Evolutionary conservation across 192 early-diverging fungal species (phyloP).

Genomic region (Gamsiella multidivaricata): DNA sequence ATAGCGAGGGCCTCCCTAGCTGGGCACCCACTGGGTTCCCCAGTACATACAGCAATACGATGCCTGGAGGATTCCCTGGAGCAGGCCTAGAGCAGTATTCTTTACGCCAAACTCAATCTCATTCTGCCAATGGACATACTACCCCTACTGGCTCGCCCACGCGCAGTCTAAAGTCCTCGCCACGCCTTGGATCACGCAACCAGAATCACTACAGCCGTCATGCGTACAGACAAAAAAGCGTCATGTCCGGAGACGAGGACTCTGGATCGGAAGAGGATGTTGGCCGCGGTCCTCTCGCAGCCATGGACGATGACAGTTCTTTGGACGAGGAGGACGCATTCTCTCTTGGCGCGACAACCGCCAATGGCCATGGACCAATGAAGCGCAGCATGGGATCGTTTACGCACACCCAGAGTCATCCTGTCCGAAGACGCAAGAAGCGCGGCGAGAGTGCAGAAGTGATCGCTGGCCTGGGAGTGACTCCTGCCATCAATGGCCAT

Average conservation of each 20-base stretch:
- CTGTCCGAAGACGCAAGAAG: constrained; percentile 50
- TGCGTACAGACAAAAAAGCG: constrained; percentile 42
- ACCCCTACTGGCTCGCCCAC: constrained; percentile 44
- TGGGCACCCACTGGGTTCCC: constrained; percentile 55
- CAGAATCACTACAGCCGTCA: constrained; percentile 30
- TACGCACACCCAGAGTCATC: constrained; percentile 8
- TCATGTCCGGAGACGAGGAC: constrained; percentile 50
- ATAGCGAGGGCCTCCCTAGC: constrained; percentile 49
- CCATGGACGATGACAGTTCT: constrained; percentile 48
- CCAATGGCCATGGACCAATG: constrained; percentile 41
- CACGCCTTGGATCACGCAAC: constrained; percentile 25
- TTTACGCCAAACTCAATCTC: constrained; percentile 31
- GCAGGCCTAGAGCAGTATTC: constrained; percentile 50
- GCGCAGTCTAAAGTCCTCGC: constrained; percentile 40
- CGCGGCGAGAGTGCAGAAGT: constrained; percentile 47
- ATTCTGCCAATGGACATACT: constrained; percentile 18
- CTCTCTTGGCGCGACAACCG: constrained; percentile 1
- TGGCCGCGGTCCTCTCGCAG: constrained; percentile 12
- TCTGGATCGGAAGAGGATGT: constrained; percentile 33
- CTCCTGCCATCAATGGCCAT: constrained; percentile 17
- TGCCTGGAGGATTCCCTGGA: constrained; percentile 49
- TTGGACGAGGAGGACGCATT: constrained; percentile 31
- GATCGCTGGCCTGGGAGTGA: constrained; percentile 34
- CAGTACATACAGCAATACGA: constrained; percentile 17
- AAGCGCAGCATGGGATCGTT: constrained; percentile 49